Evolutionary conservation across 192 early-diverging fungal genomes (phyloP), one percentile per base, ranked within the genome.

Genomic region (Backusella morwellensis): DNA sequence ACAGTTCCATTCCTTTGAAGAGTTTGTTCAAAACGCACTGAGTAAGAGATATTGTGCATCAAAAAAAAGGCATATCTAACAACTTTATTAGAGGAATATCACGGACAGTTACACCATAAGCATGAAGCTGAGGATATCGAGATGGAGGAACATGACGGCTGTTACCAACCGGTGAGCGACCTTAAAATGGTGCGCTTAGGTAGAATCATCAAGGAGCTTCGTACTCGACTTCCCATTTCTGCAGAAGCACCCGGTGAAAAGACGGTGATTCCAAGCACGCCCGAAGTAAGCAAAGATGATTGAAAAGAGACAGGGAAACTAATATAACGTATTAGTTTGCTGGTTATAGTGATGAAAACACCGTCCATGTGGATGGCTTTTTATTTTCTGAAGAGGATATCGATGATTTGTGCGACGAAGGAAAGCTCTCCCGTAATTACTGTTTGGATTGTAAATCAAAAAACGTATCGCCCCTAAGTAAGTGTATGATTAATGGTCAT

Each of bases 341-440:
- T 36, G 88, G 81, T 23, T 88, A 82, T 44, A 87, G 77, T 52
- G 77, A 81, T 44, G 74, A 86, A 52, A 90, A 88, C 35, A 88
- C 89, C 0, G 80, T 90, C 14, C 89, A 90, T 78, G 89, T 90
- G 0, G 89, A 90, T 47, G 79, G 81, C 5, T 90, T 90, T 71
- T 72, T 90, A 19, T 90, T 84, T 73, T 83, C 78, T 26, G 89
- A 90, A 71, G 89, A 88, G 3, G 85, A 87, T 77, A 83, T 90
- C 5, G 89, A 90, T 54, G 86, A 88, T n/a, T 70, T 90, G 14
- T 87, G 87, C 26, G 89, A 90, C 29, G 36, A 82, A 21, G 88
- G 88, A 26, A 81, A 87, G 54, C 73, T 90, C 4, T 85, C 86
- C 12, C 71, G 89, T 29, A 86, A 90, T 77, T 86, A 85, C 56